phyloP scores from a whole-genome alignment of 108 stramenopile species.

The Bacterosira constricta region DNA sequence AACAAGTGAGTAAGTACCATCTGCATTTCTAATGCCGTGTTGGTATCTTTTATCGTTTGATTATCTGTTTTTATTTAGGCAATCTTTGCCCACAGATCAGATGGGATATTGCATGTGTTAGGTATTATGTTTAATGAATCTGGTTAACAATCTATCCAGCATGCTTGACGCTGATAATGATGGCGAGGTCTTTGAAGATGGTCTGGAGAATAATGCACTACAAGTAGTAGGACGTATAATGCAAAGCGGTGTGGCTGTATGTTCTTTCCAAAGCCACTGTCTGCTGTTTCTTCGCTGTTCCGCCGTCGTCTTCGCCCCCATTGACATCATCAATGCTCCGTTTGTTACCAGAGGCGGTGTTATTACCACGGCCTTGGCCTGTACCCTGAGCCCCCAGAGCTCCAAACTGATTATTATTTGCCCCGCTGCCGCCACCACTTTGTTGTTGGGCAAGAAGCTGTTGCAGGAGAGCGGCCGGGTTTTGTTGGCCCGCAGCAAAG shows the following conservation, averaged over 20 bases:
- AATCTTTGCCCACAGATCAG: too few relatives aligned
- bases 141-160: too few relatives aligned
- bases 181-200: background rate
- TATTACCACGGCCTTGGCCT: background rate
- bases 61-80: too few relatives aligned
- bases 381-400: background rate
- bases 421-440: slow-evolving; percentile 3
- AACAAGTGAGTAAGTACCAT: too few relatives aligned
- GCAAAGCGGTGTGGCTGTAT: too few relatives aligned
- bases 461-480: slow-evolving; percentile 35
- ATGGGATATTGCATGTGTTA: too few relatives aligned
- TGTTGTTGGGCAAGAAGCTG: slow-evolving; percentile 45
- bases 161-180: background rate
- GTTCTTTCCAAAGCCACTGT: background rate
- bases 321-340: slow-evolving; percentile 4
- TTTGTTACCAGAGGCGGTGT: slow-evolving; percentile 12
- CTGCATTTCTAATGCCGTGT: too few relatives aligned
- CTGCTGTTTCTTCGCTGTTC: slow-evolving; percentile 18
- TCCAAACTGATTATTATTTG: slow-evolving; percentile 2
- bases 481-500: slow-evolving; percentile 7
- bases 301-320: slow-evolving; percentile 1
- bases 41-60: too few relatives aligned
- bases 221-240: background rate
- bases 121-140: too few relatives aligned
- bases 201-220: background rate